phyloP scores from a whole-genome alignment of 306 rosid genomes.

The Luffa aegyptiaca region DNA sequence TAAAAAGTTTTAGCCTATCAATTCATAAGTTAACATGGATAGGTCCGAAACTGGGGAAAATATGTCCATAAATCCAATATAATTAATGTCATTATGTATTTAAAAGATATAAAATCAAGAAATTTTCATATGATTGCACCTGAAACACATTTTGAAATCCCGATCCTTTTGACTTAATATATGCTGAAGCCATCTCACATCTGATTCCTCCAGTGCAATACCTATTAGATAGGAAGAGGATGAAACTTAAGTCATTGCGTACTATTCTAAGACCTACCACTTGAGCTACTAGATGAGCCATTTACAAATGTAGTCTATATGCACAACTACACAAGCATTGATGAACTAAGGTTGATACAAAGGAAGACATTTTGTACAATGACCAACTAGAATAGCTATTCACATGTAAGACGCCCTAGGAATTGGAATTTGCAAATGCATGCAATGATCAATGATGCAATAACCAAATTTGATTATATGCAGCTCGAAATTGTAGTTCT shows the following conservation, averaged over 20 bases:
- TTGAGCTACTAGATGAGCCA: background rate
- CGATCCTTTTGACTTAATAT: conserved; percentile 77
- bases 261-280: background rate
- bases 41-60: background rate
- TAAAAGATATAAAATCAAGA: background rate
- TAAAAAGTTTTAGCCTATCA: background rate
- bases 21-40: background rate
- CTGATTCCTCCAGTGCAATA: conserved; percentile 97
- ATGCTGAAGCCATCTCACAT: conserved; percentile 97
- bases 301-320: background rate
- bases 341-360: background rate
- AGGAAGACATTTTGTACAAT: background rate
- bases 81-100: too few relatives aligned
- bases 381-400: background rate
- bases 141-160: conserved; percentile 88
- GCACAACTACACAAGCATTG: background rate
- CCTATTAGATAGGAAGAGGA: conserved; percentile 35
- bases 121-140: conserved; percentile 30
- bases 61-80: background rate
- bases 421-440: background rate
- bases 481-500: background rate
- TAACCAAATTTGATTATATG: background rate
- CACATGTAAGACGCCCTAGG: background rate
- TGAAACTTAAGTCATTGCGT: background rate
- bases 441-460: background rate